Base-by-base conservation (phyloP, 331 rosid species). In the Ulmus americana region DNA sequence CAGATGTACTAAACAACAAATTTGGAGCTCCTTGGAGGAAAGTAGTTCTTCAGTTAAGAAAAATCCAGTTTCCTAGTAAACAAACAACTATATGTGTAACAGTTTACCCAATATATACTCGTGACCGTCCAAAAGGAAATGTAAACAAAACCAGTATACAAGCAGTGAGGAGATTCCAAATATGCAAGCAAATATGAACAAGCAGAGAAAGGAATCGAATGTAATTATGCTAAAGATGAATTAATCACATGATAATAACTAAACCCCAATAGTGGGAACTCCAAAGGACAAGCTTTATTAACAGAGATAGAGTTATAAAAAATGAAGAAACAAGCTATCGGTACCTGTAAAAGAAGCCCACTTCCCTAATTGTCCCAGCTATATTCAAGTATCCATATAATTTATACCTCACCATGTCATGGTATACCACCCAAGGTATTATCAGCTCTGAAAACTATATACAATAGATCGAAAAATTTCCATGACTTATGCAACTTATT, bases 391-490 rank as follows among this genome's bases (percentile, higher is more conserved):
- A 43, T 40, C 44, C 60, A 72, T 61, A 50, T 28, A 53, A 28
- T 76, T 64, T 65, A 42, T 54, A 47, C 61, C 77, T 74, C 57
- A 39, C 74, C 78, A 40, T 60, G 71, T 74, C 80, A 69, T 45
- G 67, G 65, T 56, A 59, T 57, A 70, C 18, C 53, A 59, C 67
- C 69, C 45, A 71, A 12, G 47, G 70, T 57, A 52, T 56, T 68
- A 70, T 78, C 79, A 76, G 71, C 76, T 56, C 50, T 8, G 48
- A 45, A 72, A 67, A 41, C 83, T 88, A 68, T 87, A 70, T 84
- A 85, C 76, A 78, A 47, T 68, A 47, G 67, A 43, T 66, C 73
- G 68, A 55, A 73, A 76, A 74, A 42, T 69, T 63, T 41, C 51
- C 61, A 59, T 18, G 48, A 28, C 59, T 45, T 67, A 22, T 55